Evolutionary conservation across 257 asterid species (phyloP), one percentile per base, ranked within the genome.

Genomic region (Verbascum thapsus): DNA sequence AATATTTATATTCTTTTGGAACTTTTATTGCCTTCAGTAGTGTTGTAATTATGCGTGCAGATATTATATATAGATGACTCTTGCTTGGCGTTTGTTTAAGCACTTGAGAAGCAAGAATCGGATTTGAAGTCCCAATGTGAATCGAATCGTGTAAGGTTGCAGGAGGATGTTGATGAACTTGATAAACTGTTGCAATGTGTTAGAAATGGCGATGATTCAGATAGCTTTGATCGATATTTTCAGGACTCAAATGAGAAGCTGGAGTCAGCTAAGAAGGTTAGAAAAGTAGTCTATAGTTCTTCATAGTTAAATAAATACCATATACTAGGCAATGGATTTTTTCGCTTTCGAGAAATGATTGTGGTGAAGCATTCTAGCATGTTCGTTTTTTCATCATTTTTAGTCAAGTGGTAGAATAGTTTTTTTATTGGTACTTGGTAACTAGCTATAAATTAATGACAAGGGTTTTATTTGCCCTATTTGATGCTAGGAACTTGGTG

Each of bases 401-500:
- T n/a, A n/a, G n/a, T n/a, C n/a, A n/a, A n/a, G n/a, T n/a, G n/a
- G n/a, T n/a, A n/a, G n/a, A n/a, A n/a, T n/a, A n/a, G n/a, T n/a
- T n/a, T n/a, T n/a, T n/a, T n/a, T n/a, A n/a, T n/a, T 22, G 40
- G 56, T 34, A 41, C 43, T 0, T 42, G n/a, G n/a, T n/a, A n/a
- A n/a, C n/a, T n/a, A n/a, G n/a, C n/a, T 55, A 23, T 20, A 50
- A 43, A 65, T 37, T 44, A 59, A 68, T 45, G 48, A 16, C 41
- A 30, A 57, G 38, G 52, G 55, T 52, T 16, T 1, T 32, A 30
- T 47, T 13, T 19, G 1, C 18, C 40, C 19, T 16, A 40, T 58
- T 45, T 54, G 37, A 23, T 41, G 58, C 17, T 61, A 90, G 98
- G 94, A 84, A 69, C 90, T 85, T 37, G 85, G 88, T 15, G 56